Base-by-base conservation (phyloP, 2,329 filamentous ascomycete species). In the Dryadomyces quercivorus region DNA sequence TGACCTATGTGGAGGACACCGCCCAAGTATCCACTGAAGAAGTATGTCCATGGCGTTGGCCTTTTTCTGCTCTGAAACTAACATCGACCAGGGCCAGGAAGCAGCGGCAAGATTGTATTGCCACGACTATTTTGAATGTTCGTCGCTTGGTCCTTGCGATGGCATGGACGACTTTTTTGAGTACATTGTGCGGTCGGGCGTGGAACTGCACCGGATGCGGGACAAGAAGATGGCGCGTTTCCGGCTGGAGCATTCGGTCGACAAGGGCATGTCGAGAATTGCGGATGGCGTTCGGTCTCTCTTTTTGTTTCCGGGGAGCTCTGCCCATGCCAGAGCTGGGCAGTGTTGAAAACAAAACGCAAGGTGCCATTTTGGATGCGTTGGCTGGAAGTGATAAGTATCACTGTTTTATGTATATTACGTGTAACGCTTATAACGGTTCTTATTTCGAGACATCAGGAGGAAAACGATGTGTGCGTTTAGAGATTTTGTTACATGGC, bases 51-150 rank as follows among this genome's bases (percentile, higher is more conserved):
- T 20, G n/a, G 5, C 2, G 12, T 34, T 16, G 1, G 12, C 12
- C 15, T 20, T 44, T 43, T 21, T 7, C 36, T 36, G 4, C 13
- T 40, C 7, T 44, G 18, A 34, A 15, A 20, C 7, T 48, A 18
- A 49, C 42, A 18, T 2, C 7, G 18, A 18, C 9, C 44, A 57
- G 56, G 59, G 55, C 5, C 43, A 45, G 18, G 51, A 55, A 20
- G 50, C 44, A 0, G 57, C 59, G 2, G 10, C 38, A 12, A 31
- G 18, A 7, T 26, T 60, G 50, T 36, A 54, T 45, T 60, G 59
- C n/a, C 15, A 45, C 6, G 31, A 51, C n/a, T 62, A 60, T 54
- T 56, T 59, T 49, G 61, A 62, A 48, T 61, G 60, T 54, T 61
- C 61, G 4, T 61, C 61, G 15, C 54, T 59, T 0, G 49, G 45